Base-by-base conservation (phyloP, 352 stramenopile species). In the Phytophthora niederhauseri region DNA sequence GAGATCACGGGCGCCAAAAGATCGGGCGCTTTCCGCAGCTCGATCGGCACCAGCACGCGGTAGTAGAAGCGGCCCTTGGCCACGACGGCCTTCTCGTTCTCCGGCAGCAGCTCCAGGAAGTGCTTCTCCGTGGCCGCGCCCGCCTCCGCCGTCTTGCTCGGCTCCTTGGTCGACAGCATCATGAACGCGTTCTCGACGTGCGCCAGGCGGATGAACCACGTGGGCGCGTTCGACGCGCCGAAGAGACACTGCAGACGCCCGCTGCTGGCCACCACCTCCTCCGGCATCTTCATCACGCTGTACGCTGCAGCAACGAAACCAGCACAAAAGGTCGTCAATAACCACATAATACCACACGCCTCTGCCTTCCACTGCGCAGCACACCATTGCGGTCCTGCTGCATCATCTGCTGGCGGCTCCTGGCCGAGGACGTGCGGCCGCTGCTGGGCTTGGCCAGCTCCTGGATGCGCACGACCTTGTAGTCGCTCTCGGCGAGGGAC, bases 221-320 rank as follows among this genome's bases (percentile, higher is more conserved):
- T 89, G 14, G 82, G 81, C 14, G 80, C 72, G 41, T 90, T 83
- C 17, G 75, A 66, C 3, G 73, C 74, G 5, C 81, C 80, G 19
- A 87, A 82, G 0, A 87, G 60, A 71, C 85, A 93, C 66, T 87
- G 69, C n/a, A 93, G 64, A 0, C 82, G 68, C 1, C 82, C 83
- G 22, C 68, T 80, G 46, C 76, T 90, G 26, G 77, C 83, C 20
- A 93, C 82, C 26, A 93, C 66, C 51, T 93, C 85, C 30, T 93
- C 81, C 4, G 85, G 83, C 83, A 93, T 92, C 71, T 93, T 93
- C 70, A 90, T 78, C 4, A 92, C 79, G 63, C 78, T 88, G 64
- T 85, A 90, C n/a, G 70, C 76, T 89, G 56, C 31, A 52, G 19
- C 12, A 64, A 38, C n/a, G 41, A 34, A 59, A 26, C 24, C 53